Evolutionary conservation across 768 basidiomycete species (phyloP).

Genomic region (Mycena vulgaris): DNA sequence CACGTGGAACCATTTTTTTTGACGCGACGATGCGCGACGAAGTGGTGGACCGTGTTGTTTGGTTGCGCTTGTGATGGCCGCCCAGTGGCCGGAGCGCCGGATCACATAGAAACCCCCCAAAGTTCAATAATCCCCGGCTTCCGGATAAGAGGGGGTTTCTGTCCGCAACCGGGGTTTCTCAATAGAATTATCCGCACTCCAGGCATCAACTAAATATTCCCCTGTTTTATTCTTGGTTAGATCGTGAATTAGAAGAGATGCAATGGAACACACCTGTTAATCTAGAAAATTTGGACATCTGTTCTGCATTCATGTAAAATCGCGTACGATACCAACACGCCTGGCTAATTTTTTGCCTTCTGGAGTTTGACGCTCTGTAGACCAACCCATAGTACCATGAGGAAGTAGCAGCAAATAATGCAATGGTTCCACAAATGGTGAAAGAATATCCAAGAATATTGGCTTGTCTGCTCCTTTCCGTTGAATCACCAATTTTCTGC

Average conservation of each 20-base stretch:
- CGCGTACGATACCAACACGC: background rate
- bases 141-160: too few relatives aligned
- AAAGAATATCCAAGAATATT: background rate
- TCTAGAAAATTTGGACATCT: background rate
- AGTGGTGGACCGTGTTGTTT: too few relatives aligned
- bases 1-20: too few relatives aligned
- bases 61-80: too few relatives aligned
- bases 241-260: background rate
- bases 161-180: too few relatives aligned
- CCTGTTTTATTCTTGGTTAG: background rate
- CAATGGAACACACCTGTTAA: background rate
- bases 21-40: too few relatives aligned
- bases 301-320: slow-evolving; percentile 4
- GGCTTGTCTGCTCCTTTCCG: too few relatives aligned
- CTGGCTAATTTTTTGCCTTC: background rate
- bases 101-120: too few relatives aligned
- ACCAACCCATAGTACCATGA: too few relatives aligned
- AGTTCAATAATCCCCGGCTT: too few relatives aligned
- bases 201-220: slow-evolving; percentile 1
- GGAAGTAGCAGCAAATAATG: background rate
- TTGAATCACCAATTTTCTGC: slow-evolving; percentile 1
- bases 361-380: background rate
- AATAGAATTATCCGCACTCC: too few relatives aligned
- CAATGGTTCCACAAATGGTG: background rate
- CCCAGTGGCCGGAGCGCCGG: too few relatives aligned